These are phyloP conservation scores for Aspergillus sp. DNA, from an alignment of 2,329 filamentous ascomycete genomes.

Conservation along the genomic window DNA sequence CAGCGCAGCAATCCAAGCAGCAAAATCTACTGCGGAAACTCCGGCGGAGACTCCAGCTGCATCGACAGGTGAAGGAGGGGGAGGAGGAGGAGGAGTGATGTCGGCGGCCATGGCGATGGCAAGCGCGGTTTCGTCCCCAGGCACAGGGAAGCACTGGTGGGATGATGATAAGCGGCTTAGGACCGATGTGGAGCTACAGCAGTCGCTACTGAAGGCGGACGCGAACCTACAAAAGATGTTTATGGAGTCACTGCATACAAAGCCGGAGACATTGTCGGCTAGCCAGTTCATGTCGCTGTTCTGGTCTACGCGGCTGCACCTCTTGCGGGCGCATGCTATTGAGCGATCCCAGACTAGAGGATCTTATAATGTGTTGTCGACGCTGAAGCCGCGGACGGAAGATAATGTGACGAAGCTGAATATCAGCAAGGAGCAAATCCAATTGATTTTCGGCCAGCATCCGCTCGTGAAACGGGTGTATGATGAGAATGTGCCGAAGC, in stretches of 20 bases:
- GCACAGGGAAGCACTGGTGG: conserved; percentile 57
- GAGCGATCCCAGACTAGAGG: conserved; percentile 83
- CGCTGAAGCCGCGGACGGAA: conserved; percentile 76
- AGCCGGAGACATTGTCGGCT: conserved; percentile 78
- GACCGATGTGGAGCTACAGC: conserved; percentile 76
- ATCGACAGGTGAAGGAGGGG: conserved; percentile 37
- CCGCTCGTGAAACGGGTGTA: conserved; percentile 87
- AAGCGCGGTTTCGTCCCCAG: conserved; percentile 59
- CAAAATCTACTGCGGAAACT: conserved; percentile 53
- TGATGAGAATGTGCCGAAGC: conserved; percentile 84
- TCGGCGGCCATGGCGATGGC: conserved; percentile 78
- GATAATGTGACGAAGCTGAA: conserved; percentile 76
- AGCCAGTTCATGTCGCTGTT: conserved; percentile 87
- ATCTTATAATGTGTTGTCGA: conserved; percentile 89
- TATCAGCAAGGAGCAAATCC: conserved; percentile 87
- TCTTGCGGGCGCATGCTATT: conserved; percentile 86
- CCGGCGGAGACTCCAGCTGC: conserved; percentile 31
- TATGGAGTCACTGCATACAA: conserved; percentile 77
- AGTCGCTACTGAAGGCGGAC: conserved; percentile 82
- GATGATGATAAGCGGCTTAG: conserved; percentile 81
- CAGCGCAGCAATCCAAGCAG: conserved; percentile 70
- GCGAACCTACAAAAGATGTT: conserved; percentile 76
- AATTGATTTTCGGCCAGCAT: conserved; percentile 90
- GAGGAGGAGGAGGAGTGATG: conserved; percentile 28
- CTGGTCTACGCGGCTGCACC: conserved; percentile 84